Base-by-base conservation (phyloP, 1,284 basidiomycete genomes). In the Trichosporon asahii region DNA sequence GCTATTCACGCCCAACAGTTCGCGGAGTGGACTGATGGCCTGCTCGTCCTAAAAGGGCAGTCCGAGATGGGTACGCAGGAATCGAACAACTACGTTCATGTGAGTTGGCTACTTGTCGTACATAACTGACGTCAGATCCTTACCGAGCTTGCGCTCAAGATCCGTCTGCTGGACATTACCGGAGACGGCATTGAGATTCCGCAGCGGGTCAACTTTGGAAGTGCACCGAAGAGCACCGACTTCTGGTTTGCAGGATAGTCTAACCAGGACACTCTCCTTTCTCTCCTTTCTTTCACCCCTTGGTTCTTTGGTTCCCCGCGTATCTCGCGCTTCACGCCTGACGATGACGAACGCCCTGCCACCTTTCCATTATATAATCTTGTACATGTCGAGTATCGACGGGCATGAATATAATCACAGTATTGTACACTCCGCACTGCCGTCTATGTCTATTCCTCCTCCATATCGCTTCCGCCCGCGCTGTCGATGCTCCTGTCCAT, bases 11-110 rank as follows among this genome's bases (percentile, higher is more conserved):
- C 89, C 66, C 90, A 91, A 21, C 87, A 92, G 61, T 94, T 93
- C 88, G 92, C 93, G 25, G 95, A 98, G 84, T 98, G 95, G 95
- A 93, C 93, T 0, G 95, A 98, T 80, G 95, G 95, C 2, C 83
- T 98, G 79, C 93, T 94, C 77, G 93, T 96, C 88, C 85, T 96
- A 63, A 85, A 91, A 61, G 86, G 89, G 66, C 91, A 92, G 77
- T 89, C 90, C 14, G 91, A 18, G 90, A 68, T 68, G 67, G 89
- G 90, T 15, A 94, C 92, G 15, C 88, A 90, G 75, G 93, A 95
- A 82, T 93, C 93, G 3, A 90, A 90, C 40, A 90, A 90, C 60
- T 94, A 93, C 77, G 90, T 95, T 6, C 77, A 80, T 67, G 79
- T 79, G 66, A 71, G 77, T 77, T 33, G 31, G 11, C 31, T 9